Base-by-base conservation (phyloP, 768 basidiomycete genomes). In the Boletellus ananas region DNA sequence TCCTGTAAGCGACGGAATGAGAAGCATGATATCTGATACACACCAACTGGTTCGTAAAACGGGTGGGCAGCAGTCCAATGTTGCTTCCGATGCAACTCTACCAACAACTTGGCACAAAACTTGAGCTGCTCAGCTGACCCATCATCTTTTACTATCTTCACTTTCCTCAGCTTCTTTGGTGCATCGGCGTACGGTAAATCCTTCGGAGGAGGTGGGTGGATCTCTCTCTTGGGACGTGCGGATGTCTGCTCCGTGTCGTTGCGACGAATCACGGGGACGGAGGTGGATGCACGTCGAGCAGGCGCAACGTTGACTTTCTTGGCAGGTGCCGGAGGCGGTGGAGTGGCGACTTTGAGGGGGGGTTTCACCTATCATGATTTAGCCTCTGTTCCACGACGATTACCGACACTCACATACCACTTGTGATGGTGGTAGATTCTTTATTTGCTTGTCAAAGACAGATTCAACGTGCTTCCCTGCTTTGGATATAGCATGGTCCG, bases 31-130 rank as follows among this genome's bases (percentile, higher is more conserved):
- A 45, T n/a, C 14, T 27, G 20, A 34, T 56, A 83, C 86, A 66
- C 66, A 88, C 92, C 92, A 58, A 99, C 94, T 51, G 96, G 94
- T 65, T 91, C 87, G 58, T 94, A 87, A 73, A 99, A 99, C 5
- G 91, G 90, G 63, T 77, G 76, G 1, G 90, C 92, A 50, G 84
- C 72, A 33, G 69, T 61, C 62, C 75, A 83, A 59, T 92, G 82
- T 62, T 88, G 84, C 72, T 93, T 91, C 65, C 84, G 82, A 61
- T 84, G 73, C 52, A 98, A 64, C 54, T 94, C 88, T 50, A 70
- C 74, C 57, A 96, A 66, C 16, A 94, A 69, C 69, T 86, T 90
- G 49, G 61, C 67, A 59, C 92, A 94, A 67, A 84, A 95, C 61
- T 83, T 83, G 48, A 96, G 76, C 70, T 97, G 94, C 62, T 94